These are phyloP conservation scores for Keqinozyma sinolaborantium DNA, from an alignment of 1,139 yeast species.

Conservation along the genomic window DNA sequence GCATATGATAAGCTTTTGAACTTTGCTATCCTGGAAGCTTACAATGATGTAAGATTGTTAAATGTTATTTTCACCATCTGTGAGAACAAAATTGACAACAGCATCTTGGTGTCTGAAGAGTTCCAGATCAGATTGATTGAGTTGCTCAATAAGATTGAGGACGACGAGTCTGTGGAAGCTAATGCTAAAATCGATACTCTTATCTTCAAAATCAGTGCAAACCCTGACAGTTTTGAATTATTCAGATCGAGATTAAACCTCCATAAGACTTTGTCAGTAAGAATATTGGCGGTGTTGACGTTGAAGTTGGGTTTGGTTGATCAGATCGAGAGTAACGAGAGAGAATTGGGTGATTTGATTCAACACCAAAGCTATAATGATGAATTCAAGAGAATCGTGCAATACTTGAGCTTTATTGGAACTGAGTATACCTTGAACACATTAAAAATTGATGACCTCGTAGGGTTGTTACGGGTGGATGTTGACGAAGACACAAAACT, in stretches of 20 bases:
- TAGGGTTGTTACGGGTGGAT: constrained; percentile 10
- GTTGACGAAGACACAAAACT: constrained; percentile 16
- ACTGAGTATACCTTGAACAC: constrained; percentile 11
- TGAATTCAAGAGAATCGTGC: constrained; percentile 6
- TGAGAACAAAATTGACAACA: constrained; percentile 4
- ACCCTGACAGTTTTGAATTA: constrained; percentile 5
- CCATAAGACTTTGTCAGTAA: constrained; percentile 4
- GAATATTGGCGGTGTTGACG: constrained; percentile 6
- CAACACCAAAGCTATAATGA: constrained; percentile 3
- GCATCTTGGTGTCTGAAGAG: constrained; percentile 19
- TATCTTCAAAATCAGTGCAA: constrained; percentile 5
- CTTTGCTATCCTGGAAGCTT: constrained; percentile 5
- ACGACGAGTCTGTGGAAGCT: constrained; percentile 15
- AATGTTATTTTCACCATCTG: constrained; percentile 5
- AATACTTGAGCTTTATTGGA: constrained; percentile 10
- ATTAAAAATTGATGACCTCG: constrained; percentile 15
- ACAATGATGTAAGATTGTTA: constrained; percentile 7
- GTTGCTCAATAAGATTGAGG: constrained; percentile 19
- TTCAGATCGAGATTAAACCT: constrained; percentile 5
- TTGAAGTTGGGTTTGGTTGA: constrained; percentile 5
- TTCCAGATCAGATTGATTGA: constrained; percentile 23
- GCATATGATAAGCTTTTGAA: constrained; percentile 6
- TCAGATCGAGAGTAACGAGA: constrained; percentile 6
- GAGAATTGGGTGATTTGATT: constrained; percentile 6
- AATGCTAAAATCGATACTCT: constrained; percentile 5